phyloP scores from a whole-genome alignment of 495 filamentous ascomycete species.

The Penicillium angulare region DNA sequence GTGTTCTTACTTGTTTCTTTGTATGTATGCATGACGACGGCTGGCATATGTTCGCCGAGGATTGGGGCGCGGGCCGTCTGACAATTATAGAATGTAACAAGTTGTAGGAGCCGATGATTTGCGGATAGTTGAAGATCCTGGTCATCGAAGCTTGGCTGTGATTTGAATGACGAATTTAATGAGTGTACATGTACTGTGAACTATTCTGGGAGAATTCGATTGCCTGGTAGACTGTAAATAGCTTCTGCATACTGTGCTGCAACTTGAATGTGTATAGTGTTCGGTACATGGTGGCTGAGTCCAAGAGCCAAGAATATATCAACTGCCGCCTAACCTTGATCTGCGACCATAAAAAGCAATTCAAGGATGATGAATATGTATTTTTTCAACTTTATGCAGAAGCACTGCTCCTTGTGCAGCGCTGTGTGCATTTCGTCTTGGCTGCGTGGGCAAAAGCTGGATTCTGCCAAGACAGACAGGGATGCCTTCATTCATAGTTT shows the following conservation, averaged over 20 bases:
- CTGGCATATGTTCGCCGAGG: neutral
- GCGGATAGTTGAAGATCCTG: slow-evolving; percentile 10
- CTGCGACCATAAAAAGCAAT: neutral
- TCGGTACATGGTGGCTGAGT: neutral
- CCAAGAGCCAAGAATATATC: neutral
- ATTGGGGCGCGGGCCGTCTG: slow-evolving; percentile 6
- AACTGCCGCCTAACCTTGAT: neutral
- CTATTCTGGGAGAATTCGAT: slow-evolving; percentile 6
- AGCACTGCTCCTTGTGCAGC: neutral
- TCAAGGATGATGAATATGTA: too few relatives aligned
- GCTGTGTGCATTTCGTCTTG: slow-evolving; percentile 4
- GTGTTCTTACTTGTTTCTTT: neutral
- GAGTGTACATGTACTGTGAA: neutral
- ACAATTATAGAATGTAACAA: neutral
- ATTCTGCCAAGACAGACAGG: slow-evolving; percentile 14
- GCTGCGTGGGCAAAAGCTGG: neutral
- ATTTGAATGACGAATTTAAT: neutral
- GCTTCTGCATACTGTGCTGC: neutral
- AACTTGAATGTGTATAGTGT: neutral
- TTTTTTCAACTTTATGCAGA: too few relatives aligned
- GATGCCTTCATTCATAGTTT: neutral
- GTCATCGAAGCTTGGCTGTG: neutral
- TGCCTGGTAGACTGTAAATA: slow-evolving; percentile 3
- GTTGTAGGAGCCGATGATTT: neutral
- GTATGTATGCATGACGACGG: neutral